phyloP scores from a whole-genome alignment of 2,329 filamentous ascomycete genomes.

The Paramyrothecium sp. region DNA sequence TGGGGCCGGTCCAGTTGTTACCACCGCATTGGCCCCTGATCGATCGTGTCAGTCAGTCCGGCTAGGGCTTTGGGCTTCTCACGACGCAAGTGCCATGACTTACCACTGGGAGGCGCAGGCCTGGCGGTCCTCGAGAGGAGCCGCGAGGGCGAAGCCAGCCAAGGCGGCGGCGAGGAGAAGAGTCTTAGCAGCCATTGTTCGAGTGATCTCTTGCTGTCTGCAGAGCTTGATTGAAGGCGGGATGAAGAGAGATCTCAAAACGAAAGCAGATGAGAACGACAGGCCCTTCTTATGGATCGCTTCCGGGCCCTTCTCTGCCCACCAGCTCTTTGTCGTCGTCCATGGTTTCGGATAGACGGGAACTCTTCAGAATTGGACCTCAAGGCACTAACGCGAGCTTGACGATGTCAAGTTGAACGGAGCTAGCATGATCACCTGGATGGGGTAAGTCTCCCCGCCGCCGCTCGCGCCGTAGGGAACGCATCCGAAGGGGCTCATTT shows the following conservation, averaged over 20 bases:
- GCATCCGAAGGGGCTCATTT: not conserved
- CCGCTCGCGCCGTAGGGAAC: not conserved
- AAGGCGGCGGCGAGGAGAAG: constrained; percentile 9
- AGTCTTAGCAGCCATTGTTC: constrained; percentile 1
- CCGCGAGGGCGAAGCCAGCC: constrained; percentile 31
- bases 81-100: constrained; percentile 4
- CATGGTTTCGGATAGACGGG: not conserved
- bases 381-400: not conserved
- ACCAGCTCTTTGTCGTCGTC: not conserved
- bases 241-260: not conserved
- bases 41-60: constrained; percentile 4
- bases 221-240: not conserved
- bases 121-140: constrained; percentile 33
- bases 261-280: not conserved
- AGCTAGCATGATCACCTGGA: not conserved
- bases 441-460: not conserved
- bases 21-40: constrained; percentile 42
- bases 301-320: not conserved
- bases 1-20: constrained; percentile 40
- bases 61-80: not conserved
- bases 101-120: constrained; percentile 32
- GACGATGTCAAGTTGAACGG: not conserved
- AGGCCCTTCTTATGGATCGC: not conserved
- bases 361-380: not conserved
- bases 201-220: not conserved